These are phyloP conservation scores for Suillus placidus DNA, from an alignment of 768 basidiomycete species.

Conservation along the genomic window DNA sequence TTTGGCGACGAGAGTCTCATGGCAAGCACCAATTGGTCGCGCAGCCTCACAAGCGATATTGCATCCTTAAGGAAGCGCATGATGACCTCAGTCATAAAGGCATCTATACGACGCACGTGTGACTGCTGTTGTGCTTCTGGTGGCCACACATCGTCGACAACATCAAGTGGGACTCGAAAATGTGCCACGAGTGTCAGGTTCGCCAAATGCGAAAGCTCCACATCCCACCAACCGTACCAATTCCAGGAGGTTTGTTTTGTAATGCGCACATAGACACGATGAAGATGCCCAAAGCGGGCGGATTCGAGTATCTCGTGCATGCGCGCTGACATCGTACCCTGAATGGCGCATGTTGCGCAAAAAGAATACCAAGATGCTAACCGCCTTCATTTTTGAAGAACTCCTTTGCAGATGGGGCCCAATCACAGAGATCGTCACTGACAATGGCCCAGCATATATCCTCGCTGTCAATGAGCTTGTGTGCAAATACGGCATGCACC, in stretches of 20 bases:
- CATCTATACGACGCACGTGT: neutral
- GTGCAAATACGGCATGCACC: neutral
- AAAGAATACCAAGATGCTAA: no score
- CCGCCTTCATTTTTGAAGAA: no score
- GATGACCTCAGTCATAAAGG: conserved; percentile 10
- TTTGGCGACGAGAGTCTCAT: neutral
- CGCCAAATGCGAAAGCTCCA: neutral
- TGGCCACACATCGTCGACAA: neutral
- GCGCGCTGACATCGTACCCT: no score
- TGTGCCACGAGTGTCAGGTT: neutral
- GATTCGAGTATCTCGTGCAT: no score
- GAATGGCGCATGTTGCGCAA: no score
- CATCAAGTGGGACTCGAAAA: neutral
- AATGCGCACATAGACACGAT: neutral
- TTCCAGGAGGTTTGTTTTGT: neutral
- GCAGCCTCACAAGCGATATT: neutral
- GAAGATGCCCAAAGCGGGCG: conserved; percentile 5
- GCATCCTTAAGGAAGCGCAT: neutral
- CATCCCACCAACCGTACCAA: neutral
- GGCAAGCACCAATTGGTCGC: neutral
- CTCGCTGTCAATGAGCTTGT: rapidly evolving
- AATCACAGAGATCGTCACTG: no score
- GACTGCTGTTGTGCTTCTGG: neutral
- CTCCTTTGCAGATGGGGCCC: no score
- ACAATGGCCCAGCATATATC: no score